Evolutionary conservation across 768 basidiomycete species (phyloP).

Genomic region (Psilocybe azurescens): DNA sequence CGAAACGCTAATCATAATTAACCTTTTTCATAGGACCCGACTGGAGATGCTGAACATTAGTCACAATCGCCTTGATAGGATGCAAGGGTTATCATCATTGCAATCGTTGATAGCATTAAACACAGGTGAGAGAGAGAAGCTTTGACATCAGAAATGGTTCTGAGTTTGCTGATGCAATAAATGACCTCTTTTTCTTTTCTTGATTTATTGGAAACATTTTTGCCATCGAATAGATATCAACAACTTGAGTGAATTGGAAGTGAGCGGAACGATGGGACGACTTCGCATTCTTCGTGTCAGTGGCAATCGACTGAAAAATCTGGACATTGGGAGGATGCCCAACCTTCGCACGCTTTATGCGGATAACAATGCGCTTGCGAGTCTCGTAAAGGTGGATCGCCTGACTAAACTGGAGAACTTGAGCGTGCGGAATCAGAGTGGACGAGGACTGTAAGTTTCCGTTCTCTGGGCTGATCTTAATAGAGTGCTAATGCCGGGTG

Average conservation of each 20-base stretch:
- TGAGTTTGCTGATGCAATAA: conserved; percentile 5
- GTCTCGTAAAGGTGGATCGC: conserved; percentile 56
- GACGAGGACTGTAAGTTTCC: conserved; percentile 70
- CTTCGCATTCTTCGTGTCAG: conserved; percentile 87
- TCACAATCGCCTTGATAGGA: conserved; percentile 66
- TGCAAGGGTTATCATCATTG: conserved; percentile 66
- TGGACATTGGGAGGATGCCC: conserved; percentile 68
- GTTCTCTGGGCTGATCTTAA: conserved; percentile 24
- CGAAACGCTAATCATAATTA: conserved; percentile 5
- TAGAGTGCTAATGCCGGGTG: conserved; percentile 20
- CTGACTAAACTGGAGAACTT: conserved; percentile 85
- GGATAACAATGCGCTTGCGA: conserved; percentile 77
- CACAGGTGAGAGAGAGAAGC: conserved; percentile 65
- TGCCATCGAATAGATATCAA: conserved; percentile 22
- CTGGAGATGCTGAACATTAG: conserved; percentile 82
- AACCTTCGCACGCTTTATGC: conserved; percentile 90
- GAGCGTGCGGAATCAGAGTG: conserved; percentile 88
- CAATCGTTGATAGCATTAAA: conserved; percentile 75
- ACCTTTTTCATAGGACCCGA: conserved; percentile 47
- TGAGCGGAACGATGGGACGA: conserved; percentile 61
- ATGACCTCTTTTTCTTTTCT: conserved; percentile 1
- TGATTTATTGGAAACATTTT: conserved; percentile 1
- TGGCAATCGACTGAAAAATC: conserved; percentile 73
- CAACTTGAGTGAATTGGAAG: conserved; percentile 55
- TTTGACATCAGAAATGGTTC: conserved; percentile 19